Evolutionary conservation across 208 protist genomes (phyloP).

Genomic region (Jaenimonas drosophilae): DNA sequence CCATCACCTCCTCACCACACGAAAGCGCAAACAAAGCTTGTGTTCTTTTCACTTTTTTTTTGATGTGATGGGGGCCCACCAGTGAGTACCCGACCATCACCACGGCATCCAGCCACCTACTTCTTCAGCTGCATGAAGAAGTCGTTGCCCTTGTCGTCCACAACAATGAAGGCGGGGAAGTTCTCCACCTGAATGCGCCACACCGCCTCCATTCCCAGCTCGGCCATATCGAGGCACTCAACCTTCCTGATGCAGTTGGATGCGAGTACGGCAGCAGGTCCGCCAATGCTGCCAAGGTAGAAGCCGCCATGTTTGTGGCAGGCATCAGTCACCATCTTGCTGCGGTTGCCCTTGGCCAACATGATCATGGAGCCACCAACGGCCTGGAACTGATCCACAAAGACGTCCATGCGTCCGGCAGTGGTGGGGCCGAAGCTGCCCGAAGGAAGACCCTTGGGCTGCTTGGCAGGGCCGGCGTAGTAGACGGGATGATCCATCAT

Average conservation of each 20-base stretch:
- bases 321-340: slow-evolving; percentile 80
- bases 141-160: slow-evolving; percentile 97
- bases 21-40: too few relatives aligned
- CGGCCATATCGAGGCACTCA: slow-evolving; percentile 86
- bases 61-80: too few relatives aligned
- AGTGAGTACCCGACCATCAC: too few relatives aligned
- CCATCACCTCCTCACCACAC: too few relatives aligned
- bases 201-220: slow-evolving; percentile 90
- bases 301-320: slow-evolving; percentile 96
- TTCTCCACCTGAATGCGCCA: slow-evolving; percentile 95
- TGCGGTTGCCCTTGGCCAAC: slow-evolving; percentile 96
- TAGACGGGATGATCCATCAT: slow-evolving; percentile 95
- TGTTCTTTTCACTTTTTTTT: too few relatives aligned
- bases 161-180: slow-evolving; percentile 97
- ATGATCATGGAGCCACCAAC: slow-evolving; percentile 88
- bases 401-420: slow-evolving; percentile 94
- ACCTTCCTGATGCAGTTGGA: slow-evolving; percentile 90
- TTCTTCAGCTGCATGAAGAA: slow-evolving; percentile 88
- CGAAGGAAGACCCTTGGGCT: slow-evolving; percentile 87
- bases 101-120: not conserved
- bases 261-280: slow-evolving; percentile 94
- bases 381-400: slow-evolving; percentile 92
- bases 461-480: slow-evolving; percentile 98
- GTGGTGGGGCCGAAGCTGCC: slow-evolving; percentile 97
- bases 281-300: slow-evolving; percentile 96